A percentile compares a stretch with the other conserved stretches of the same genome.
phyloP scores from a whole-genome alignment of 805 yeast species.

The Torulaspora franciscae region DNA sequence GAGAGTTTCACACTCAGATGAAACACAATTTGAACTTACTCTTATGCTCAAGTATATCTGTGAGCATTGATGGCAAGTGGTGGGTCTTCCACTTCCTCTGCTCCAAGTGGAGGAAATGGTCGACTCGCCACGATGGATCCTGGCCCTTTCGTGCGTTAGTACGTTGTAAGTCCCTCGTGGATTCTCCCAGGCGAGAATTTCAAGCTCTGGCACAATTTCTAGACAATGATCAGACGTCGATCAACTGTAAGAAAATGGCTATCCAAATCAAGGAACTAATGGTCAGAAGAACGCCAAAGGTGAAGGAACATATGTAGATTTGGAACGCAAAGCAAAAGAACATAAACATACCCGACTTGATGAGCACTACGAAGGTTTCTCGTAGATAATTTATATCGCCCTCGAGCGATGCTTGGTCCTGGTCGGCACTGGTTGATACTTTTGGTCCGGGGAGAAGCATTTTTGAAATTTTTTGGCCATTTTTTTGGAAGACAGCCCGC shows the following conservation, averaged over 20 bases:
- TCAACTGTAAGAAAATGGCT: constrained; percentile 11
- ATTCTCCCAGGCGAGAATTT: too few species aligned
- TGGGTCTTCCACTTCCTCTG: too few species aligned
- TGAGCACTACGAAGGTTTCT: constrained; percentile 6
- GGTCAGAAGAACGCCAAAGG: constrained; percentile 12
- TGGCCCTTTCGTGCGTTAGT: too few species aligned
- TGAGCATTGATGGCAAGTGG: too few species aligned
- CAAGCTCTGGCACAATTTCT: constrained; percentile 1
- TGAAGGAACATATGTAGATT: constrained; percentile 10
- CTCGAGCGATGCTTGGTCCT: constrained; percentile 1
- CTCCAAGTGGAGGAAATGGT: too few species aligned
- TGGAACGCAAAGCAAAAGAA: constrained; percentile 10
- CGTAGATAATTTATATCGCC: constrained; percentile 12
- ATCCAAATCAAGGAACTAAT: constrained; percentile 13
- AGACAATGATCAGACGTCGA: constrained; percentile 1
- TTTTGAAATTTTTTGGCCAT: neutral
- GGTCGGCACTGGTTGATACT: constrained; percentile 1
- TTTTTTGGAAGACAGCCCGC: neutral
- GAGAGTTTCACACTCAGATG: too few species aligned
- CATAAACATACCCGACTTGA: constrained; percentile 13
- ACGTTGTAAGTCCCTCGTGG: too few species aligned
- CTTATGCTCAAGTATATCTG: too few species aligned
- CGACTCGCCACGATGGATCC: too few species aligned
- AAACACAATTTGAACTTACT: too few species aligned
- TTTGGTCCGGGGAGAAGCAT: neutral